These are phyloP conservation scores for Protomyces macrosporus DNA, from an alignment of 1,139 yeast genomes.

Conservation along the genomic window DNA sequence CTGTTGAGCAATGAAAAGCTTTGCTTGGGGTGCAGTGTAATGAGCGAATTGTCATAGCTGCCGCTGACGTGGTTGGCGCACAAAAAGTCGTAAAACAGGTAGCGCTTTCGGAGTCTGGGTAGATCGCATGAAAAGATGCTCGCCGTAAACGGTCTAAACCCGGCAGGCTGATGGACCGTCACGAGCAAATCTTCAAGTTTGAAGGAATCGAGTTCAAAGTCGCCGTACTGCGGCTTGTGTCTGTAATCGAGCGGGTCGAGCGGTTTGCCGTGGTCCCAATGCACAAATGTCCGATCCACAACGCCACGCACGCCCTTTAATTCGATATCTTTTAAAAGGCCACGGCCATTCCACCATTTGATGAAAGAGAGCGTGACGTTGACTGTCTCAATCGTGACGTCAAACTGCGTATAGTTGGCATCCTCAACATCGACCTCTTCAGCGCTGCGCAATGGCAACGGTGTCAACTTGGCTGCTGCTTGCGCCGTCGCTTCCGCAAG, in stretches of 20 bases:
- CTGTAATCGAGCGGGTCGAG: slow-evolving; percentile 80
- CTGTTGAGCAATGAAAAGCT: slow-evolving; percentile 34
- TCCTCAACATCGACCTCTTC: slow-evolving; percentile 55
- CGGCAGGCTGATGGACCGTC: slow-evolving; percentile 72
- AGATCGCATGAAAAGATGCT: slow-evolving; percentile 81
- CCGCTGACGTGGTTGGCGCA: slow-evolving; percentile 86
- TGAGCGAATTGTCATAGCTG: slow-evolving; percentile 83
- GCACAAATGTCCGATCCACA: slow-evolving; percentile 81
- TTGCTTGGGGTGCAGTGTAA: slow-evolving; percentile 81
- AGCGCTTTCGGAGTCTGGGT: slow-evolving; percentile 74
- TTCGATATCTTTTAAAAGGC: slow-evolving; percentile 75
- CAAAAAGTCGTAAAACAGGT: slow-evolving; percentile 82
- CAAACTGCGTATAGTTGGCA: slow-evolving; percentile 94
- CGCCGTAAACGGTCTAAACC: slow-evolving; percentile 75
- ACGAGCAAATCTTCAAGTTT: slow-evolving; percentile 79
- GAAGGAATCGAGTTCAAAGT: slow-evolving; percentile 82
- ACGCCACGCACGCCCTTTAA: slow-evolving; percentile 84
- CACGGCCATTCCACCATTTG: slow-evolving; percentile 87
- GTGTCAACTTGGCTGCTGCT: slow-evolving; percentile 37
- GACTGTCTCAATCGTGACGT: slow-evolving; percentile 79
- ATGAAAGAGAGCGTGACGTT: slow-evolving; percentile 71
- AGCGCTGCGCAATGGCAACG: slow-evolving; percentile 7
- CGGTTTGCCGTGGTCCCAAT: slow-evolving; percentile 53
- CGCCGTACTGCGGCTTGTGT: slow-evolving; percentile 73
- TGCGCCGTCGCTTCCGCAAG: slow-evolving; percentile 56